These are phyloP conservation scores for Austroboletus eburneus DNA, from an alignment of 768 basidiomycete species.

Conservation along the genomic window DNA sequence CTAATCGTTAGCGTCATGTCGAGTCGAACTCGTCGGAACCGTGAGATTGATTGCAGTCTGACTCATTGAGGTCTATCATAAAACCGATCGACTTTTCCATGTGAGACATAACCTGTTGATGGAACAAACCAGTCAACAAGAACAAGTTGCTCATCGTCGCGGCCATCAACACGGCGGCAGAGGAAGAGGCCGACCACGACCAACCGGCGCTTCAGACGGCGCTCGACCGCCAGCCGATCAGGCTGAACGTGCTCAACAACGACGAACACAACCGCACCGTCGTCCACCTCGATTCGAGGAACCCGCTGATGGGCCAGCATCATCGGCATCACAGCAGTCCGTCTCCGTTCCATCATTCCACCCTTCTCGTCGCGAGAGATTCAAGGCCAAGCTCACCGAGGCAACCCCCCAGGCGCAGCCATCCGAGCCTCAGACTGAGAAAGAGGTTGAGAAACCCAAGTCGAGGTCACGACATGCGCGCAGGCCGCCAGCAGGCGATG, in stretches of 20 bases:
- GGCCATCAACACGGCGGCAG: conserved; percentile 3
- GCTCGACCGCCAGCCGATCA: no score
- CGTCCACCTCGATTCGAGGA: conserved; percentile 2
- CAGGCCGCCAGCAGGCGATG: conserved; percentile 38
- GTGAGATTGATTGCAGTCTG: no score
- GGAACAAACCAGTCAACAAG: conserved; percentile 6
- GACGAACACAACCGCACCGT: background rate
- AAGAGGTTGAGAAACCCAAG: conserved; percentile 1
- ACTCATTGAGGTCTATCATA: no score
- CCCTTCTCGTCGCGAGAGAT: conserved; percentile 32
- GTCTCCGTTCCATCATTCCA: conserved; percentile 4
- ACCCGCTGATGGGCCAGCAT: background rate
- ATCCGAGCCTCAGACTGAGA: background rate
- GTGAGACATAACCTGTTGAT: background rate
- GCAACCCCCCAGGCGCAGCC: background rate
- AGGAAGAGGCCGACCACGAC: conserved; percentile 3
- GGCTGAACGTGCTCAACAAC: no score
- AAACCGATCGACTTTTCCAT: background rate
- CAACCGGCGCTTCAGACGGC: no score
- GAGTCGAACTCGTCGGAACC: no score
- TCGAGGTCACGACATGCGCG: conserved; percentile 8
- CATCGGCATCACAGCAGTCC: background rate
- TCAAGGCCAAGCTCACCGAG: conserved; percentile 35
- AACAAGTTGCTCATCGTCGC: background rate
- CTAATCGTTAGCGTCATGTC: conserved; percentile 37